Evolutionary conservation across 106 monocot species (phyloP).

Genomic region (Platanthera guangdongensis): DNA sequence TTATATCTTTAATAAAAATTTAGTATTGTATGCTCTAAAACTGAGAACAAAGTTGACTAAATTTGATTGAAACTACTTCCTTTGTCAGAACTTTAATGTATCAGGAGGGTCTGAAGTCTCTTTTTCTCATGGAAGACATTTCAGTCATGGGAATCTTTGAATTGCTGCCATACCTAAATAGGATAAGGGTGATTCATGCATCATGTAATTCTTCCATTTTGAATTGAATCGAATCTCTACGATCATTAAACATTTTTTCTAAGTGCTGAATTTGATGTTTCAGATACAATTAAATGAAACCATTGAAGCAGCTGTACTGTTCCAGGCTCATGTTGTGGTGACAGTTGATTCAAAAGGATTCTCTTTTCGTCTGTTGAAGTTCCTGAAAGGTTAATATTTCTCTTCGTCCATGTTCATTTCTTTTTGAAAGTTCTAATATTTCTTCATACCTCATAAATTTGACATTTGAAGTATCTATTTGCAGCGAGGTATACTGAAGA

Average conservation of each 20-base stretch:
- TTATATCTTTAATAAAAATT: background rate
- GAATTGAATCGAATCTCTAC: background rate
- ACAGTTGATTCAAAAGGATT: slow-evolving; percentile 95
- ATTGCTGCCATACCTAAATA: slow-evolving; percentile 69
- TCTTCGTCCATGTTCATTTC: background rate
- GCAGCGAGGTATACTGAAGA: slow-evolving; percentile 39
- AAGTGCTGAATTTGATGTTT: slow-evolving; percentile 11
- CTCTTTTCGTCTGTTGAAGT: slow-evolving; percentile 77
- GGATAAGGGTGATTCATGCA: slow-evolving; percentile 47
- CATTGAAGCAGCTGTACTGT: slow-evolving; percentile 37
- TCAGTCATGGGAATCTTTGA: slow-evolving; percentile 96
- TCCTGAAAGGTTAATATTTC: slow-evolving; percentile 45
- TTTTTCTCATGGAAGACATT: slow-evolving; percentile 96
- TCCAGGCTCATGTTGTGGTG: slow-evolving; percentile 84
- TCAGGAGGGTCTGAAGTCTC: slow-evolving; percentile 57
- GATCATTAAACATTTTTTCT: slow-evolving; percentile 1
- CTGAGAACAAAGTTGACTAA: background rate
- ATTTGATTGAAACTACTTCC: background rate
- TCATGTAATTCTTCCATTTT: background rate
- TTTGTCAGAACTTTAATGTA: slow-evolving; percentile 55
- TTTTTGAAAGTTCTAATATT: background rate
- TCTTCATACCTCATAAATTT: background rate
- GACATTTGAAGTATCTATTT: slow-evolving; percentile 10
- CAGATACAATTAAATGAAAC: slow-evolving; percentile 65
- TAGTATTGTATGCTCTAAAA: background rate